Conservation (phyloP, 1,139 yeast species). For the Yamadazyma conglobata region DNA sequence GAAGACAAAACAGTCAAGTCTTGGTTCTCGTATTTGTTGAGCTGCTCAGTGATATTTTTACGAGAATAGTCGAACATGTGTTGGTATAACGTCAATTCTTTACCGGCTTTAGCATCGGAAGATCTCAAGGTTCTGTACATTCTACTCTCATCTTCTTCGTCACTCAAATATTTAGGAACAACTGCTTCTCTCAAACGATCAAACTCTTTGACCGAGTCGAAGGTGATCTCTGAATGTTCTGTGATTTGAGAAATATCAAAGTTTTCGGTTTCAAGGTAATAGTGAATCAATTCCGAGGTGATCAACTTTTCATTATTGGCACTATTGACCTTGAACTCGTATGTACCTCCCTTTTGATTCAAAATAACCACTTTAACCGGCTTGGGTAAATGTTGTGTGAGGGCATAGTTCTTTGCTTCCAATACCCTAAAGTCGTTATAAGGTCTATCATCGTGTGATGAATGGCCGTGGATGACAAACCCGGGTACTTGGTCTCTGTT, state of each 20-base stretch:
- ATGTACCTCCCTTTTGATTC: conserved; percentile 25
- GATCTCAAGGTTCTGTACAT: conserved; percentile 21
- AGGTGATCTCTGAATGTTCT: conserved; percentile 13
- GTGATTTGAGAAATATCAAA: conserved; percentile 11
- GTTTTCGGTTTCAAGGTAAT: conserved; percentile 16
- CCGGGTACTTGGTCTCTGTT: conserved; percentile 25
- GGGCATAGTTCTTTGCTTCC: conserved; percentile 27
- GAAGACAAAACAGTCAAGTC: conserved; percentile 12
- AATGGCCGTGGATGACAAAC: conserved; percentile 24
- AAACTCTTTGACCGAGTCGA: conserved; percentile 22
- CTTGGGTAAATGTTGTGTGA: conserved; percentile 25
- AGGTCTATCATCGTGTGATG: conserved; percentile 25
- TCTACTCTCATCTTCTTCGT: conserved; percentile 21
- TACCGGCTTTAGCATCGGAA: conserved; percentile 15
- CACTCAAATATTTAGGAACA: conserved; percentile 18
- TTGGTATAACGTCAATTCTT: conserved; percentile 18
- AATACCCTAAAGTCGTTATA: conserved; percentile 25
- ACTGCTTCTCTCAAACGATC: conserved; percentile 17
- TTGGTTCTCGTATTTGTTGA: conserved; percentile 16
- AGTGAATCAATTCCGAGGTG: conserved; percentile 20
- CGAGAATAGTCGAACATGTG: conserved; percentile 23
- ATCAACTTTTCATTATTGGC: conserved; percentile 19
- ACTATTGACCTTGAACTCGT: conserved; percentile 28
- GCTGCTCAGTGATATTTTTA: conserved; percentile 18
- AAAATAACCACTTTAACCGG: conserved; percentile 31